These are phyloP conservation scores for Beauveria australis DNA, from an alignment of 2,329 filamentous ascomycete genomes.

Conservation along the genomic window DNA sequence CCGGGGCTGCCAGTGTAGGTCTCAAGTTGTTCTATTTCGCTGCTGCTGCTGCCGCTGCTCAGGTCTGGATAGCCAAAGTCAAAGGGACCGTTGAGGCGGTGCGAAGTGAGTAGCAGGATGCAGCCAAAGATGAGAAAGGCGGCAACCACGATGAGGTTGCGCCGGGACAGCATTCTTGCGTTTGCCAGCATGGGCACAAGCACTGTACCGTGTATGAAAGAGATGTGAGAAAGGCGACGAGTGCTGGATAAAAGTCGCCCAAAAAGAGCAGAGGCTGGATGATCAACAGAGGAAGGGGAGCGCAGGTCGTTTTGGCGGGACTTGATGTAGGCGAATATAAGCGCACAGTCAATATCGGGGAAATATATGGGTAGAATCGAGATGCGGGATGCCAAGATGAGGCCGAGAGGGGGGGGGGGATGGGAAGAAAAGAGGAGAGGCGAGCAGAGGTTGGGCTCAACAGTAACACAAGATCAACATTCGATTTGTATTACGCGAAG, in stretches of 20 bases:
- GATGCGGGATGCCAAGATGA: neutral
- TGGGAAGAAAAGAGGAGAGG: neutral
- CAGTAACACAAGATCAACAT: neutral
- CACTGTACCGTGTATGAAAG: neutral
- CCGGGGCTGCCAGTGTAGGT: neutral
- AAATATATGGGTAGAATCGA: neutral
- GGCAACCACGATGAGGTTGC: conserved; percentile 19
- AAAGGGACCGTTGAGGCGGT: conserved; percentile 21
- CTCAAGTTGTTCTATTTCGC: neutral
- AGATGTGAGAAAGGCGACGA: neutral
- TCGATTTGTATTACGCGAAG: neutral
- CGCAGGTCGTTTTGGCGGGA: neutral
- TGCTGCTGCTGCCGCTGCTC: neutral
- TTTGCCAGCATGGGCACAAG: conserved; percentile 11
- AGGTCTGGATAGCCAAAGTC: conserved; percentile 15
- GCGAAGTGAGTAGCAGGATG: conserved; percentile 26
- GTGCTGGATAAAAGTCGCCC: neutral
- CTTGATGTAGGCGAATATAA: neutral
- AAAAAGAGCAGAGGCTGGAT: neutral
- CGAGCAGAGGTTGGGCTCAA: neutral
- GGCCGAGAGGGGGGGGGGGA: neutral
- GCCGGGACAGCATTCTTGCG: conserved; percentile 22
- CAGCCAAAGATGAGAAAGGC: conserved; percentile 21
- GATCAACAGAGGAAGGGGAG: neutral
- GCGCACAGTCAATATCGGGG: too few relatives aligned